Conservation (phyloP, 108 stramenopile species). For the Aurantiochytrium sp. region DNA sequence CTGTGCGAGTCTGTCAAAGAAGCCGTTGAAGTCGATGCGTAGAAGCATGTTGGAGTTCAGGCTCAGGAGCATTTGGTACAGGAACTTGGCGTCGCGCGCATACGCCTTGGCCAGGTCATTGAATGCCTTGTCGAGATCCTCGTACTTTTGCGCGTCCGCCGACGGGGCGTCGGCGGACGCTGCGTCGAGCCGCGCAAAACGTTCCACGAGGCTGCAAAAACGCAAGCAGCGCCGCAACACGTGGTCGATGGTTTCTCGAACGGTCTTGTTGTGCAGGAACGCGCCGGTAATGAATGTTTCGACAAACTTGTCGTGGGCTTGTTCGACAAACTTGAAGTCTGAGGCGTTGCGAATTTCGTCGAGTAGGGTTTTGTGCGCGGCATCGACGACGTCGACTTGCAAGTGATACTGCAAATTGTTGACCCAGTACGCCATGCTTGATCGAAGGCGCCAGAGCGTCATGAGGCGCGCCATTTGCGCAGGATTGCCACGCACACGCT, state of each 20-base stretch:
- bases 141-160: background rate
- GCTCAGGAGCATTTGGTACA: background rate
- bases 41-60: constrained; percentile 5
- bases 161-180: background rate
- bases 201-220: background rate
- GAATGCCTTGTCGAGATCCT: background rate
- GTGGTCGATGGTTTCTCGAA: background rate
- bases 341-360: background rate
- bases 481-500: background rate
- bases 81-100: background rate
- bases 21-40: background rate
- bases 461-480: constrained; percentile 1
- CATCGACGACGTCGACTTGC: background rate
- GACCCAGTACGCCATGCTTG: background rate
- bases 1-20: background rate
- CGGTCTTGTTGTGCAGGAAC: background rate
- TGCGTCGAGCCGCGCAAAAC: background rate
- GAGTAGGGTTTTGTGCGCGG: background rate
- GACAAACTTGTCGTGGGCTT: background rate
- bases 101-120: background rate
- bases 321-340: background rate
- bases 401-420: background rate
- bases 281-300: background rate
- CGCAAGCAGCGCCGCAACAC: background rate
- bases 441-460: background rate